Conservation (phyloP, 352 stramenopile species). For the Globisporangium emineosum region DNA sequence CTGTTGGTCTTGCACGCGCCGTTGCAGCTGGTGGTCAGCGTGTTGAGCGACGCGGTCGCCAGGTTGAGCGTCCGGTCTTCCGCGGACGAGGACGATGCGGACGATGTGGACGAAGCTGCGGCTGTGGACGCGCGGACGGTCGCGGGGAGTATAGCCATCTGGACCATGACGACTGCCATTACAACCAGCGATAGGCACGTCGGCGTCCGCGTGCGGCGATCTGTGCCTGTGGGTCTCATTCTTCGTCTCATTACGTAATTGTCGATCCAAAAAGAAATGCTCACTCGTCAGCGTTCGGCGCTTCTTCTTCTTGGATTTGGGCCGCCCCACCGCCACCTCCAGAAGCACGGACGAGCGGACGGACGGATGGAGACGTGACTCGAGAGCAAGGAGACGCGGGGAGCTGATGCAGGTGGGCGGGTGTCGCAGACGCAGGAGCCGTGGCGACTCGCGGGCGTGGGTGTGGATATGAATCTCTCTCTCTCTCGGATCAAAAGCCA, state of each 20-base stretch:
- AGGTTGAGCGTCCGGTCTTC: slow-evolving; percentile 14
- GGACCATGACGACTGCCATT: neutral
- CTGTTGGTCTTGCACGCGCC: slow-evolving; percentile 55
- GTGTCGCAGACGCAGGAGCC: neutral
- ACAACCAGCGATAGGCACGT: neutral
- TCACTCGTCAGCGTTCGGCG: too few species aligned
- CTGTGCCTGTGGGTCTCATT: neutral
- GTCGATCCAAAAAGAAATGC: slow-evolving; percentile 1
- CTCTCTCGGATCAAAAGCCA: neutral
- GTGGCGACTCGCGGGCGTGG: neutral
- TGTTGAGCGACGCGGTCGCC: slow-evolving; percentile 43
- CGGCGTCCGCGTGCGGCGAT: neutral
- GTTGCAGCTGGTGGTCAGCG: slow-evolving; percentile 74
- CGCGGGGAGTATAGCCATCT: neutral
- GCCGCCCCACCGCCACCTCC: neutral
- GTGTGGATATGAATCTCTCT: neutral
- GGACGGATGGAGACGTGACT: neutral
- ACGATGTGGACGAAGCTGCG: slow-evolving; percentile 4
- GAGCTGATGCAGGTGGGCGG: too few species aligned
- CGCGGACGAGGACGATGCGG: slow-evolving; percentile 5
- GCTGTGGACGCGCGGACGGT: neutral
- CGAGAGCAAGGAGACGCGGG: neutral
- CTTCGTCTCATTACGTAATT: neutral
- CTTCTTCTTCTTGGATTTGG: neutral
- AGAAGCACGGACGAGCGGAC: neutral